These are phyloP conservation scores for Oenanthe sinensis DNA, from an alignment of 129 eudicot species.

Conservation along the genomic window DNA sequence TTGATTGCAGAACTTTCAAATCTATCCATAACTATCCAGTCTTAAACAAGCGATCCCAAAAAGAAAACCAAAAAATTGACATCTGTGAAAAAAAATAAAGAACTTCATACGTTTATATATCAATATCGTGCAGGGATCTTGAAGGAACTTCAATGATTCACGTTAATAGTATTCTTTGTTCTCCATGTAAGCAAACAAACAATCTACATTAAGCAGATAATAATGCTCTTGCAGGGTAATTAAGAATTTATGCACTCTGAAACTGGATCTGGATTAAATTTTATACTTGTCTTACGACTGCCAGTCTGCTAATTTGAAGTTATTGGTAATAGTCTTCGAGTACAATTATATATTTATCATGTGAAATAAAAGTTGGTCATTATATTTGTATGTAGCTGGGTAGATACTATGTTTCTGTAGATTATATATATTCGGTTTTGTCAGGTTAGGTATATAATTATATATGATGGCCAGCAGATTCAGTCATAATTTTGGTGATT, in stretches of 20 bases:
- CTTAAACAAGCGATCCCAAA: too few relatives aligned
- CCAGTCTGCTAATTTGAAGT: not conserved
- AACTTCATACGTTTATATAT: too few relatives aligned
- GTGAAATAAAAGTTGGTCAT: not conserved
- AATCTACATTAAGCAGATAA: not conserved
- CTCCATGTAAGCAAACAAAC: too few relatives aligned
- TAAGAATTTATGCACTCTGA: not conserved
- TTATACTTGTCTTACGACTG: not conserved
- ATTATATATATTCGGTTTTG: not conserved
- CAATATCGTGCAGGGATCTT: not conserved
- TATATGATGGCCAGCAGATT: constrained; percentile 4
- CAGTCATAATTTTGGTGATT: not conserved
- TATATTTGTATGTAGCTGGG: not conserved
- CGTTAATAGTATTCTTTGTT: too few relatives aligned
- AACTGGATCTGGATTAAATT: not conserved
- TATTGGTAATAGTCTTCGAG: not conserved
- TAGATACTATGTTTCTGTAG: not conserved
- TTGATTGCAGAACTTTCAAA: too few relatives aligned
- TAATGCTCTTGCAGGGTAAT: not conserved
- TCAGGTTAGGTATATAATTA: not conserved
- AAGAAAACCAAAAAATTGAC: too few relatives aligned
- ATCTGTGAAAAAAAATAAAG: too few relatives aligned
- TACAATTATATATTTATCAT: not conserved
- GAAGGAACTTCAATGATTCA: not conserved
- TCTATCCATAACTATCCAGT: too few relatives aligned